Percentiles rank a stretch among this genome's conserved stretches.
Evolutionary conservation across 768 basidiomycete species (phyloP).

Genomic region (Tulasnella sp.): DNA sequence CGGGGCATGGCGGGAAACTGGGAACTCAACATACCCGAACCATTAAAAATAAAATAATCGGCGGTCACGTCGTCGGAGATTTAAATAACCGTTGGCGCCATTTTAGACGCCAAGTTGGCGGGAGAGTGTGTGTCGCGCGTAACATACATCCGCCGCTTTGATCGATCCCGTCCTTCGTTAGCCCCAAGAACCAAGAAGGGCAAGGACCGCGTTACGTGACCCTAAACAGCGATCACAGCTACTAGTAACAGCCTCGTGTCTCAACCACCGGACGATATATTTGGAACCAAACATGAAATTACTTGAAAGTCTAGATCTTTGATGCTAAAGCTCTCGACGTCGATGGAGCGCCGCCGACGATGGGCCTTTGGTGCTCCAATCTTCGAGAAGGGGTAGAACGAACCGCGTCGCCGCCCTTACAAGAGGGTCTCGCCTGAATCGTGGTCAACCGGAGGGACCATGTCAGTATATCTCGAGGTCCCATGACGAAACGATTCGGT

Average conservation of each 20-base stretch:
- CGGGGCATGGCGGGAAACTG: no score
- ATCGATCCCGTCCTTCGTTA: neutral
- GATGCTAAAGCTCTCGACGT: neutral
- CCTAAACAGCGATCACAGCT: neutral
- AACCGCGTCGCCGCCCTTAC: neutral
- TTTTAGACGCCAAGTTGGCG: slow-evolving; percentile 11
- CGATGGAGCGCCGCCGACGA: neutral
- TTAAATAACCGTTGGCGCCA: neutral
- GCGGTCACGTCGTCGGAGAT: neutral
- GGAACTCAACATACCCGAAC: no score
- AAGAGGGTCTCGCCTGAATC: slow-evolving; percentile 18
- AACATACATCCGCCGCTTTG: no score
- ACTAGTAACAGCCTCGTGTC: slow-evolving; percentile 3
- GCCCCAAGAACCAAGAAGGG: neutral
- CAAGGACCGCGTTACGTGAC: neutral
- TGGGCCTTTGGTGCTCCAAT: neutral
- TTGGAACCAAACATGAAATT: neutral
- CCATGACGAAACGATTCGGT: neutral
- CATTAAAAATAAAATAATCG: no score
- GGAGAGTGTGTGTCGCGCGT: no score
- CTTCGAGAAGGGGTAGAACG: neutral
- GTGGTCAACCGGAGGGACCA: neutral
- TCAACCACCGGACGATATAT: neutral
- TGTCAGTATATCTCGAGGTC: neutral
- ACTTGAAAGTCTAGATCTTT: neutral